phyloP scores from a whole-genome alignment of 2,329 filamentous ascomycete genomes.

The Dactylella cylindrospora region DNA sequence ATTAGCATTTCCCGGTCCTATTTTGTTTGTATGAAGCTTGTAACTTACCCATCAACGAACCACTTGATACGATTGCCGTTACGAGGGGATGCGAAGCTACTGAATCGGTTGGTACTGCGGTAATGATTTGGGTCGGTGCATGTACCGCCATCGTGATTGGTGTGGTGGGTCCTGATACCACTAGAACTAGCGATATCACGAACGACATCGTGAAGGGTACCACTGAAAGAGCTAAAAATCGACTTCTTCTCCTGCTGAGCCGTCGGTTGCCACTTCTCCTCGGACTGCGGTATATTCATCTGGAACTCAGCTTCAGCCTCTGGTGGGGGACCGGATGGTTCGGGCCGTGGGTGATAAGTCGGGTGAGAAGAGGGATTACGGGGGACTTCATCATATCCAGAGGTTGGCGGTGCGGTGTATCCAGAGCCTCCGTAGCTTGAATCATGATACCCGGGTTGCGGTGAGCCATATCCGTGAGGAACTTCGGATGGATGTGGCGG shows the following conservation, averaged over 20 bases:
- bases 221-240: slow-evolving; percentile 28
- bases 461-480: too few relatives aligned
- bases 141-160: slow-evolving; percentile 53
- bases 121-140: slow-evolving; percentile 35
- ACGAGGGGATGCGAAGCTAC: slow-evolving; percentile 72
- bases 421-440: slow-evolving; percentile 14
- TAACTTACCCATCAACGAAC: slow-evolving; percentile 83
- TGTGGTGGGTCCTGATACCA: slow-evolving; percentile 49
- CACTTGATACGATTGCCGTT: slow-evolving; percentile 76
- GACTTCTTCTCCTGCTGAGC: slow-evolving; percentile 26
- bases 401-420: slow-evolving; percentile 19
- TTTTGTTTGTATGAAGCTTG: slow-evolving; percentile 51
- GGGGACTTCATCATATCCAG: slow-evolving; percentile 13
- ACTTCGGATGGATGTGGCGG: too few relatives aligned
- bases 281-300: slow-evolving; percentile 1
- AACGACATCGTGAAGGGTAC: slow-evolving; percentile 21
- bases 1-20: background rate
- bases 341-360: slow-evolving; percentile 24
- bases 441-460: slow-evolving; percentile 23
- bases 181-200: slow-evolving; percentile 19
- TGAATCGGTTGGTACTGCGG: slow-evolving; percentile 57
- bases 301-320: slow-evolving; percentile 33
- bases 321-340: slow-evolving; percentile 34
- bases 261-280: slow-evolving; percentile 34
- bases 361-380: slow-evolving; percentile 32